Percentiles rank a stretch among this genome's conserved stretches.
Evolutionary conservation across 805 yeast genomes (phyloP).

Genomic region (Ogataea degrootiae): DNA sequence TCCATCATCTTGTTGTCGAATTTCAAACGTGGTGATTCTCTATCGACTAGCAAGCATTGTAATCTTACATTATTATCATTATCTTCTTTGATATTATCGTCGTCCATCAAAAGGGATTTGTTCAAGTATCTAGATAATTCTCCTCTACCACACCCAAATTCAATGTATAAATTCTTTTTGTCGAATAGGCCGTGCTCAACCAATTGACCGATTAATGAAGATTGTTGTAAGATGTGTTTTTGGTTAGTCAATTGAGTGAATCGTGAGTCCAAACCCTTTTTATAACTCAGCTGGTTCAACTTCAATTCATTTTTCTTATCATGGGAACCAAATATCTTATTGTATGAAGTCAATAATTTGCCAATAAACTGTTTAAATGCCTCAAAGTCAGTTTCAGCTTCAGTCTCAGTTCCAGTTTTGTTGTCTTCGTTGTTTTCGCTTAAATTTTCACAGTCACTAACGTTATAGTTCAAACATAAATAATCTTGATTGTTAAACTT

Average conservation of each 20-base stretch:
- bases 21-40: constrained; percentile 75
- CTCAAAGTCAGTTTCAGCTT: constrained; percentile 4
- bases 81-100: neutral
- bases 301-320: constrained; percentile 9
- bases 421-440: too few species aligned
- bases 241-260: constrained; percentile 47
- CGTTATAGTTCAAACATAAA: constrained; percentile 47
- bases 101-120: constrained; percentile 24
- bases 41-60: constrained; percentile 59
- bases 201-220: constrained; percentile 71
- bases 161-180: constrained; percentile 42
- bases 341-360: constrained; percentile 8
- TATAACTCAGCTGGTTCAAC: constrained; percentile 19
- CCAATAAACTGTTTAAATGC: constrained; percentile 21
- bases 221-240: constrained; percentile 81
- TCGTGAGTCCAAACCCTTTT: constrained; percentile 37
- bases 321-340: neutral
- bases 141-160: constrained; percentile 90
- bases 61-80: neutral
- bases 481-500: constrained; percentile 32
- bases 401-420: neutral
- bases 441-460: constrained; percentile 11
- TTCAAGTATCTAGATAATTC: constrained; percentile 68
- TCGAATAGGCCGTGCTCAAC: constrained; percentile 36
- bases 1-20: constrained; percentile 62